Percentiles rank a stretch among this genome's conserved stretches.
These are phyloP conservation scores for Pseudogymnoascus sp. DNA, from an alignment of 2,329 filamentous ascomycete species.

Conservation along the genomic window DNA sequence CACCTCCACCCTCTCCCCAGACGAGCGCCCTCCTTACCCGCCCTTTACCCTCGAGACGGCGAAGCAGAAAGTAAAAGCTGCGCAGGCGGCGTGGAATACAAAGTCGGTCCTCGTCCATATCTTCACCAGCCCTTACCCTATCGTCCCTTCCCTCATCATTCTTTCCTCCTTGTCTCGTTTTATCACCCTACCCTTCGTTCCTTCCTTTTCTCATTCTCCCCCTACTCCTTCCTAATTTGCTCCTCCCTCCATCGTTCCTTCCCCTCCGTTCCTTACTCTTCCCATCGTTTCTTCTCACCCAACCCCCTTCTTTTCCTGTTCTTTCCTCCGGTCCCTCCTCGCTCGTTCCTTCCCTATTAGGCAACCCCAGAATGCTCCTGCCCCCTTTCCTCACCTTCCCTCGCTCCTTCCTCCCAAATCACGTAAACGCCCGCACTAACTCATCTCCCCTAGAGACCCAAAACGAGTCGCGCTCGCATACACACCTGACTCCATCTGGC, in stretches of 20 bases:
- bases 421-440: background rate
- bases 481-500: slow-evolving; percentile 69
- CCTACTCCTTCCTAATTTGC: background rate
- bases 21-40: slow-evolving; percentile 43
- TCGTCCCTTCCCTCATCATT: slow-evolving; percentile 29
- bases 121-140: slow-evolving; percentile 47
- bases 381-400: background rate
- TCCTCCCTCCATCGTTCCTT: background rate
- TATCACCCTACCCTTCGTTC: background rate
- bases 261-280: too few species aligned
- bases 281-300: background rate
- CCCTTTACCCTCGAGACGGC: slow-evolving; percentile 72
- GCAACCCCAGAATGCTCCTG: too few species aligned
- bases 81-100: slow-evolving; percentile 77
- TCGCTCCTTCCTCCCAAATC: background rate
- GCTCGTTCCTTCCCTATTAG: background rate
- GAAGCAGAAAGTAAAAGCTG: slow-evolving; percentile 69
- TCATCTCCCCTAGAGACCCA: background rate
- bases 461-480: slow-evolving; percentile 44
- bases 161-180: background rate
- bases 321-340: background rate
- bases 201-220: background rate
- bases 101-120: slow-evolving; percentile 37
- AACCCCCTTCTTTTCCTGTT: background rate
- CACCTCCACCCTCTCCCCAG: slow-evolving; percentile 10